Evolutionary conservation across 768 basidiomycete genomes (phyloP).

Genomic region (Suillus occidentalis): DNA sequence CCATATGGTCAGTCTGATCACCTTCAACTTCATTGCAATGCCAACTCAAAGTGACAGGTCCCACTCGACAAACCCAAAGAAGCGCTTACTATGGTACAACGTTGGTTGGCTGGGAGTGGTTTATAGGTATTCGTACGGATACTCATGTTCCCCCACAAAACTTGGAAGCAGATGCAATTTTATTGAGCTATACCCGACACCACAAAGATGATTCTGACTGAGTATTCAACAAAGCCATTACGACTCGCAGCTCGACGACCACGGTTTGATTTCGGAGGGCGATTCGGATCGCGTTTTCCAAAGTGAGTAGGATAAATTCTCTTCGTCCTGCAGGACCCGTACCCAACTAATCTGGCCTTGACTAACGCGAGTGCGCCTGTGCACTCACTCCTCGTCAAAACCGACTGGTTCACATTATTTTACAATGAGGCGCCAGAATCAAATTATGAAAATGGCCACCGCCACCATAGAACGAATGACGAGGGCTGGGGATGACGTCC

Average conservation of each 20-base stretch:
- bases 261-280: neutral
- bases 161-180: neutral
- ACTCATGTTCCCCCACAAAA: neutral
- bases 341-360: neutral
- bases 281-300: neutral
- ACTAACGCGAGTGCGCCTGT: neutral
- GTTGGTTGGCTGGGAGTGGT: constrained; percentile 42
- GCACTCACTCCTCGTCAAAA: neutral
- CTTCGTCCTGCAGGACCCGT: neutral
- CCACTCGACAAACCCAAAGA: constrained; percentile 66
- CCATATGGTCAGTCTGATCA: constrained; percentile 57
- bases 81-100: constrained; percentile 47
- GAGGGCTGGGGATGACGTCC: neutral
- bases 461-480: neutral
- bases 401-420: neutral
- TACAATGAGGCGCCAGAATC: neutral
- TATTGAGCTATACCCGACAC: neutral
- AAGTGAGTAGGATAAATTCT: neutral
- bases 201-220: neutral
- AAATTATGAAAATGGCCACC: neutral
- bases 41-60: constrained; percentile 35
- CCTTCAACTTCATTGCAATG: neutral
- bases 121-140: constrained; percentile 18
- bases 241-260: neutral
- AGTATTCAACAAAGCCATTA: neutral